A percentile compares a stretch with the other conserved stretches of the same genome.
These are phyloP conservation scores for Fusarium floridanum DNA, from an alignment of 2,329 filamentous ascomycete genomes.

Conservation along the genomic window DNA sequence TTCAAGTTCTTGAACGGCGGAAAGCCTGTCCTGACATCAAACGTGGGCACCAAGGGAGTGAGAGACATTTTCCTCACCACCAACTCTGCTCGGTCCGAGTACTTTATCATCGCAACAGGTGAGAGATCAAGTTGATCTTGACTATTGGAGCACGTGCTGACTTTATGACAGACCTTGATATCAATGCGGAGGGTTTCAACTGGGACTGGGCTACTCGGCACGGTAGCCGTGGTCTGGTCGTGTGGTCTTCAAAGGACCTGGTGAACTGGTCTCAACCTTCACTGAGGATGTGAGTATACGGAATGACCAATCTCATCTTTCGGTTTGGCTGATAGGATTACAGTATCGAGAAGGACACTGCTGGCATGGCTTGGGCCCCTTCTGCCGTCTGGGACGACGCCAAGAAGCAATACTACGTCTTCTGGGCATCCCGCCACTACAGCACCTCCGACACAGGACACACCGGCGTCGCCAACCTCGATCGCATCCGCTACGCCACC, in stretches of 20 bases:
- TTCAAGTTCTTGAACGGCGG: slow-evolving; percentile 52
- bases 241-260: slow-evolving; percentile 54
- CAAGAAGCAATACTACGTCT: slow-evolving; percentile 58
- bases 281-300: slow-evolving; percentile 17
- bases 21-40: slow-evolving; percentile 49
- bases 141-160: too few species aligned
- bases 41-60: slow-evolving; percentile 52
- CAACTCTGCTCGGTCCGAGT: slow-evolving; percentile 51
- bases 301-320: accelerated
- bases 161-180: slow-evolving; percentile 50
- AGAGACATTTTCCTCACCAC: slow-evolving; percentile 52
- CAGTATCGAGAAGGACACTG: slow-evolving; percentile 50
- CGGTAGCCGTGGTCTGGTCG: slow-evolving; percentile 52
- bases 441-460: slow-evolving; percentile 57
- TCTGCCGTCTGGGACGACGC: slow-evolving; percentile 53
- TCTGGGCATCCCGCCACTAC: slow-evolving; percentile 63
- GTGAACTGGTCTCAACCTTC: slow-evolving; percentile 51
- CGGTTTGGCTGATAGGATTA: not conserved
- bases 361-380: slow-evolving; percentile 56
- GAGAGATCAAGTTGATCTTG: not conserved
- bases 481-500: slow-evolving; percentile 63
- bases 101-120: slow-evolving; percentile 54
- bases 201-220: slow-evolving; percentile 53
- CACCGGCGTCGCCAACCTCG: slow-evolving; percentile 55
- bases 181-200: slow-evolving; percentile 50